These are phyloP conservation scores for Pleurotus eryngii DNA, from an alignment of 768 basidiomycete species.

Conservation along the genomic window DNA sequence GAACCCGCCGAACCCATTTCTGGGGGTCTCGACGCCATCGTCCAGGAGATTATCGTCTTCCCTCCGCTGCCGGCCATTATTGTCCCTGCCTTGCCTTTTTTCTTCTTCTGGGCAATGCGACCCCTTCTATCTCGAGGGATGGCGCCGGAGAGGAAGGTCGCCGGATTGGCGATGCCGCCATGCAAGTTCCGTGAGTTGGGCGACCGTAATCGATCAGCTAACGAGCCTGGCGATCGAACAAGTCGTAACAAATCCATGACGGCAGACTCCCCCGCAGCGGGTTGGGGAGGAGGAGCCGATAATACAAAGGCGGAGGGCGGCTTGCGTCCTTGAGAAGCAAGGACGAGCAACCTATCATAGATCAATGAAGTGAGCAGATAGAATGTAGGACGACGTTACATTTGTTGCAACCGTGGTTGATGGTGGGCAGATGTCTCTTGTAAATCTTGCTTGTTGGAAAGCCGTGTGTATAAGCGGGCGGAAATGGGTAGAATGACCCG, in stretches of 20 bases:
- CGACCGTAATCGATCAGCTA: slow-evolving; percentile 29
- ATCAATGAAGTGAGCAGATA: neutral
- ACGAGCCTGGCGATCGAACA: slow-evolving; percentile 51
- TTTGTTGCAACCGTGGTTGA: slow-evolving; percentile 75
- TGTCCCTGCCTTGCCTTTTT: slow-evolving; percentile 24
- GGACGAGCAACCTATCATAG: slow-evolving; percentile 60
- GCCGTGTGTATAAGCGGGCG: slow-evolving; percentile 49
- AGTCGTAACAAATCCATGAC: slow-evolving; percentile 63
- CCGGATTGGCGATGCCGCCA: slow-evolving; percentile 16
- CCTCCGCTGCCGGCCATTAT: slow-evolving; percentile 29
- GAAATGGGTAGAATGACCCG: slow-evolving; percentile 69
- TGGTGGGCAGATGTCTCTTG: slow-evolving; percentile 54
- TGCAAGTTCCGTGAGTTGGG: slow-evolving; percentile 20
- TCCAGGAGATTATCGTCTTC: slow-evolving; percentile 37
- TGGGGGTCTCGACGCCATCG: slow-evolving; percentile 48
- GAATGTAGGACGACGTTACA: slow-evolving; percentile 41
- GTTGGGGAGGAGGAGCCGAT: slow-evolving; percentile 51
- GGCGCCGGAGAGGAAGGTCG: slow-evolving; percentile 68
- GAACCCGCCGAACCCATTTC: slow-evolving; percentile 33
- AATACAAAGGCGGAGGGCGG: slow-evolving; percentile 58
- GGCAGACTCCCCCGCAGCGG: slow-evolving; percentile 64
- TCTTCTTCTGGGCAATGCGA: slow-evolving; percentile 58
- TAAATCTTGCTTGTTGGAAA: slow-evolving; percentile 58
- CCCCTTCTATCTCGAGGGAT: slow-evolving; percentile 77
- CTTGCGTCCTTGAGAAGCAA: slow-evolving; percentile 66